Conservation (phyloP, 2,329 filamentous ascomycete genomes). For the Chrysoporthe austroafricana region DNA sequence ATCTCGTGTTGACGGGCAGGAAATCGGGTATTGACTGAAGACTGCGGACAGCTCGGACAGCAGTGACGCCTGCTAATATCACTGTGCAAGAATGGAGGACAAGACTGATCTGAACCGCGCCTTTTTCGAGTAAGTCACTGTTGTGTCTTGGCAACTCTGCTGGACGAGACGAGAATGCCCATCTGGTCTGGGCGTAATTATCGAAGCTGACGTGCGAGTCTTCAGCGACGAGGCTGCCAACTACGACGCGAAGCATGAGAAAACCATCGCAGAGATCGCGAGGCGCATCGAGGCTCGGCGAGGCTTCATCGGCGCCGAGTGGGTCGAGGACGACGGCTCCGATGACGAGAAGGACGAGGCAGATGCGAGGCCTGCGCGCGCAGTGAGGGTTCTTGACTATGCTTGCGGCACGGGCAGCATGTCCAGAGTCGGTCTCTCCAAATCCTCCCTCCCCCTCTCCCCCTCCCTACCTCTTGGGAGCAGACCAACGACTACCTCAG, state of each 20-base stretch:
- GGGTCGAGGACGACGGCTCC: slow-evolving; percentile 47
- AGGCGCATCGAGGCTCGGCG: slow-evolving; percentile 55
- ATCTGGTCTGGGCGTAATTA: neutral
- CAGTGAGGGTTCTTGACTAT: slow-evolving; percentile 69
- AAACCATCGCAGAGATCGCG: slow-evolving; percentile 57
- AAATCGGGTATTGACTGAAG: neutral
- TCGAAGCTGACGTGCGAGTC: neutral
- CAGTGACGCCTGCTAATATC: neutral
- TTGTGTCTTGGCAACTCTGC: neutral
- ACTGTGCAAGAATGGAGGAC: slow-evolving; percentile 14
- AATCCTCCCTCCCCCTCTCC: slow-evolving; percentile 20
- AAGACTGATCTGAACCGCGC: slow-evolving; percentile 24
- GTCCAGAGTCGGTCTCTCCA: slow-evolving; percentile 56
- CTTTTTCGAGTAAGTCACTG: slow-evolving; percentile 20
- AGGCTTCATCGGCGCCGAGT: slow-evolving; percentile 66
- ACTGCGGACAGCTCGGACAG: neutral
- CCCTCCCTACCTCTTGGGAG: too few species aligned
- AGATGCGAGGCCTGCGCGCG: slow-evolving; percentile 33
- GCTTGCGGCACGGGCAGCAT: slow-evolving; percentile 74
- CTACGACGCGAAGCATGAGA: slow-evolving; percentile 62
- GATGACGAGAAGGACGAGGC: slow-evolving; percentile 36
- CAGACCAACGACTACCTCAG: neutral
- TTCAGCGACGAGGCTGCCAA: slow-evolving; percentile 54
- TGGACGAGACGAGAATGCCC: neutral
- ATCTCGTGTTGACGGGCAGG: neutral